Evolutionary conservation across 768 basidiomycete genomes (phyloP).

Genomic region (Phanerochaete carnosa): DNA sequence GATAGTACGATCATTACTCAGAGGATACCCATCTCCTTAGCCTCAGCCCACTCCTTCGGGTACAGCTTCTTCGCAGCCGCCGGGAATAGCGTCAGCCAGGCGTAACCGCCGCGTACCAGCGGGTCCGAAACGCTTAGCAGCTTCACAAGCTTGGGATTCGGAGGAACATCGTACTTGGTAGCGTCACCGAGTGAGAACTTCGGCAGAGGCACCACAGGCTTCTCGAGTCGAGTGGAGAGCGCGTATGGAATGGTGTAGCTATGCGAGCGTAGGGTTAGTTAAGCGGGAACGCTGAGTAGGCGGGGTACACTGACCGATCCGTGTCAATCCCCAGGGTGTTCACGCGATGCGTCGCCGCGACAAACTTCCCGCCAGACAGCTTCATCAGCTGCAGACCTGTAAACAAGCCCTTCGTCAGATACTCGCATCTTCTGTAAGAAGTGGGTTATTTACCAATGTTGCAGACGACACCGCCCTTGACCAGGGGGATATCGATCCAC

Average conservation of each 20-base stretch:
- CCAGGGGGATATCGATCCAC: conserved; percentile 28
- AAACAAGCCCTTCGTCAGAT: too few relatives aligned
- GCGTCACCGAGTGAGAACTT: conserved; percentile 21
- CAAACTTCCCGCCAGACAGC: conserved; percentile 25
- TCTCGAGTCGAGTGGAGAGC: conserved; percentile 26
- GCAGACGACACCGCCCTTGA: conserved; percentile 29
- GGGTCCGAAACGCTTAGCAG: conserved; percentile 22
- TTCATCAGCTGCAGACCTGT: conserved; percentile 28
- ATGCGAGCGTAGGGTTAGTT: too few relatives aligned
- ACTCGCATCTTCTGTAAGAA: too few relatives aligned
- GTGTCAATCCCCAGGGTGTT: conserved; percentile 29
- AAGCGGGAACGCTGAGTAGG: too few relatives aligned
- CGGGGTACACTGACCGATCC: conserved; percentile 19
- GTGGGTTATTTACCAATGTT: conserved; percentile 29
- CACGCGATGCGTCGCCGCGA: conserved; percentile 28
- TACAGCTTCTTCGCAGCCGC: conserved; percentile 22
- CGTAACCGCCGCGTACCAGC: too few relatives aligned
- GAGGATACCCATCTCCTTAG: too few relatives aligned
- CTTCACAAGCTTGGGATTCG: conserved; percentile 22
- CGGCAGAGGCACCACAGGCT: conserved; percentile 21
- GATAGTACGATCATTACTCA: too few relatives aligned
- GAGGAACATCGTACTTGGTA: conserved; percentile 23
- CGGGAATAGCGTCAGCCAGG: conserved; percentile 20
- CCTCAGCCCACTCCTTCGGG: too few relatives aligned
- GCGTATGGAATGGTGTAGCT: conserved; percentile 29